A percentile compares a stretch with the other conserved stretches of the same genome.
Conservation (phyloP, 768 basidiomycete genomes). For the Mycena sanguinolenta region DNA sequence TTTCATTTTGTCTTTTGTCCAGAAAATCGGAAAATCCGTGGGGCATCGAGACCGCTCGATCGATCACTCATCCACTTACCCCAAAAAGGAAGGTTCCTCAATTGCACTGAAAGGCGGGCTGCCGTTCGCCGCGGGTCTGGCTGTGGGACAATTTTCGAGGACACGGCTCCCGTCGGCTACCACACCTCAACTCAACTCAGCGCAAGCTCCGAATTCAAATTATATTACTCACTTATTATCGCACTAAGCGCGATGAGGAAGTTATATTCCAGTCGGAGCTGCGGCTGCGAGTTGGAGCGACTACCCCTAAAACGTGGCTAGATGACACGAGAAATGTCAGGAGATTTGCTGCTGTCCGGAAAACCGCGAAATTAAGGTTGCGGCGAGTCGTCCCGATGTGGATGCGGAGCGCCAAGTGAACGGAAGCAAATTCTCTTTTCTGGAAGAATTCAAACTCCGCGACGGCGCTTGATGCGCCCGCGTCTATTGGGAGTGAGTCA, state of each 20-base stretch:
- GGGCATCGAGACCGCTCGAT: too few species aligned
- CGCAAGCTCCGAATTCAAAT: background rate
- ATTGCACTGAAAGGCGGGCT: background rate
- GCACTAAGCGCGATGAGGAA: background rate
- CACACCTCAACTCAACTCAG: background rate
- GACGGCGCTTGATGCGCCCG: conserved; percentile 10
- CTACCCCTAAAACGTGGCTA: conserved; percentile 19
- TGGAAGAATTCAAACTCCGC: conserved; percentile 13
- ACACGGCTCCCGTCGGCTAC: background rate
- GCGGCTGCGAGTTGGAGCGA: too few species aligned
- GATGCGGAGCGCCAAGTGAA: background rate
- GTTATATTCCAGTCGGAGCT: background rate
- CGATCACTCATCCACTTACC: background rate
- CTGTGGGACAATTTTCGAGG: background rate
- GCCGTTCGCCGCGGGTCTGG: conserved; percentile 25
- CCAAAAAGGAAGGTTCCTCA: background rate
- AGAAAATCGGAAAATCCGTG: too few species aligned
- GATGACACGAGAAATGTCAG: too few species aligned
- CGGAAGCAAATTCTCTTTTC: conserved; percentile 13
- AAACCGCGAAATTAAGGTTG: conserved; percentile 28
- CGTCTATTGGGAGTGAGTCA: background rate
- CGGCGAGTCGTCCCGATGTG: conserved; percentile 11
- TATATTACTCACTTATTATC: too few species aligned
- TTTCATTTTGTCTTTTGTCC: background rate
- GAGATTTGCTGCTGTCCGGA: too few species aligned